A percentile compares a stretch with the other conserved stretches of the same genome.
These are phyloP conservation scores for Colletotrichum sp. DNA, from an alignment of 2,329 filamentous ascomycete genomes.

Conservation along the genomic window DNA sequence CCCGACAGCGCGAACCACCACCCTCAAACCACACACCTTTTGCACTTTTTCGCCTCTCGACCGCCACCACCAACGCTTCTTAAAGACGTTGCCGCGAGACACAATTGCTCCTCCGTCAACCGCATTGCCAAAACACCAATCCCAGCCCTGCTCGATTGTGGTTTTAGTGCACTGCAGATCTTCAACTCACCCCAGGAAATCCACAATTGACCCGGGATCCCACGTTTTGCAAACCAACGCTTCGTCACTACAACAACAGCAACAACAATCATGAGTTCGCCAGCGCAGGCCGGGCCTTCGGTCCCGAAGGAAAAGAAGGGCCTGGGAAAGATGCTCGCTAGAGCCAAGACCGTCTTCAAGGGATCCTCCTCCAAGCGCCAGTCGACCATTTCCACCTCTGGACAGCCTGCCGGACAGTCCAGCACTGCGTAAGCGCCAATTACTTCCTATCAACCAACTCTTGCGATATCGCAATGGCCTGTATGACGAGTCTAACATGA, in stretches of 20 bases:
- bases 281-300: conserved; percentile 41
- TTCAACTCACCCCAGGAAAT: background rate
- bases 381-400: conserved; percentile 8
- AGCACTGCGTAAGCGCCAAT: background rate
- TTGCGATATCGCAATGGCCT: background rate
- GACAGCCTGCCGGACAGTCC: conserved; percentile 4
- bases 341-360: conserved; percentile 56
- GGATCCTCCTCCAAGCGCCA: conserved; percentile 33
- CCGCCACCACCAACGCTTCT: background rate
- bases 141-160: background rate
- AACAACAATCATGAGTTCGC: conserved; percentile 44
- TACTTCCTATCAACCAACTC: background rate
- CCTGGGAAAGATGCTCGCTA: conserved; percentile 51
- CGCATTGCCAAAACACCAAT: background rate
- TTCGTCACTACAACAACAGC: background rate
- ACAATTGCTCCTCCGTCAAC: background rate
- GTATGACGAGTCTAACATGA: background rate
- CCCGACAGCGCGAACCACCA: conserved; percentile 3
- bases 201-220: background rate
- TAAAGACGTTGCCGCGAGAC: background rate
- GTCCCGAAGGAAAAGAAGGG: conserved; percentile 48
- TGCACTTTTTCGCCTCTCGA: background rate
- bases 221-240: background rate
- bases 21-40: background rate
- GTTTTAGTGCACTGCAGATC: conserved; percentile 5